Evolutionary conservation across 2,329 filamentous ascomycete genomes (phyloP), one percentile per base, ranked within the genome.

Genomic region (Raffaelea ambrosiae): DNA sequence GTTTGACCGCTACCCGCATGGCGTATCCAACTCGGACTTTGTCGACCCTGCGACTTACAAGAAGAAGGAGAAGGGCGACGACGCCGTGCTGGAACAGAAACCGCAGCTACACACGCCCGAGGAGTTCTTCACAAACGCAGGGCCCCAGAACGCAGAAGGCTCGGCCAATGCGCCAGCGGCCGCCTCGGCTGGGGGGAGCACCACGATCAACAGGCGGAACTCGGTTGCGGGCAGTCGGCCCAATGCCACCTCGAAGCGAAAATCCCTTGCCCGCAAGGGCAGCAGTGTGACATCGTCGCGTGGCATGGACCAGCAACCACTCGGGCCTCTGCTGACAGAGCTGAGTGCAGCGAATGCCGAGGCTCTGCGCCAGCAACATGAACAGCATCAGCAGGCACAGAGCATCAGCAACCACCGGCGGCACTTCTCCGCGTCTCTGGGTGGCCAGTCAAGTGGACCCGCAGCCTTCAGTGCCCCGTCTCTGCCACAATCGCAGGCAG

Each of bases 1-100:
- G 93, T 97, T 97, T 59, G 86, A 93, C 60, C 80, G 86, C 54
- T 97, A 96, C 61, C 93, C 93, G 1, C 86, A 95, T 57, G 93
- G 93, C 3, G 87, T 97, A 16, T 88, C 87, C 3, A 81, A 87
- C 51, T 76, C 82, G 2, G 88, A 95, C 59, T 93, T 88, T 64
- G 82, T 88, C 58, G 88, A 93, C 55, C 84, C 86, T 1, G 80
- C 78, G 23, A 67, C 73, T 4, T 72, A 77, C 38, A 73, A 79
- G 57, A 82, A 83, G 61, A 86, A 84, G 56, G 86, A 94, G 59
- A 83, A 79, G 38, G 84, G 86, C 9, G 84, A 87, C n/a, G 89
- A 96, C 60, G 89, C 86, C 1, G 88, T 93, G 1, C 75, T 96
- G 54, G 87, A 89, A 51, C 87, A 95, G 58, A 90, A 91, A 61